These are phyloP conservation scores for Bondarzewia mesenterica DNA, from an alignment of 1,284 basidiomycete species.

Conservation along the genomic window DNA sequence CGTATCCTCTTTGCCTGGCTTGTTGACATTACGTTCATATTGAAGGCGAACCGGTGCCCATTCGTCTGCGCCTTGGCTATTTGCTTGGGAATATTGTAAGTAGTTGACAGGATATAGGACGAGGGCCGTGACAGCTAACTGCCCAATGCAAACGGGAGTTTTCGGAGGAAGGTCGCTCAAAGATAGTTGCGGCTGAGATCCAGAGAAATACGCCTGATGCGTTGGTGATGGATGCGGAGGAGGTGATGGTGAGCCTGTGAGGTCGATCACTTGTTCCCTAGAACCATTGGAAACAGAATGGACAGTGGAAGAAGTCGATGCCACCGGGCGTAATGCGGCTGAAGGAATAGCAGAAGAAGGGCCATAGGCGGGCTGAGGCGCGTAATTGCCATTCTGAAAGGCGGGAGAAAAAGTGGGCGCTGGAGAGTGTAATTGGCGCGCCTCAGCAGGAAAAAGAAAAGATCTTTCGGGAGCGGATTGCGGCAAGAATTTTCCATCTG, in stretches of 20 bases:
- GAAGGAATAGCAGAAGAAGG: slow-evolving; percentile 2
- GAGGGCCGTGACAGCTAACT: slow-evolving; percentile 73
- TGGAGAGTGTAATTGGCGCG: slow-evolving; percentile 4
- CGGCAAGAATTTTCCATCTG: neutral
- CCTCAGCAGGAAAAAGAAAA: neutral
- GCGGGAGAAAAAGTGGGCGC: slow-evolving; percentile 9
- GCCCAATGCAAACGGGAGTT: slow-evolving; percentile 84
- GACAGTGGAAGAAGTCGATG: neutral
- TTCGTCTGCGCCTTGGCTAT: slow-evolving; percentile 38
- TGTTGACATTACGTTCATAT: slow-evolving; percentile 55
- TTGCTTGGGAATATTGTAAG: slow-evolving; percentile 36
- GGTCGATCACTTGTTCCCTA: slow-evolving; percentile 56
- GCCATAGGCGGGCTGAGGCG: neutral
- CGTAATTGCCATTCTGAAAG: neutral
- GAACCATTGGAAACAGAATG: neutral
- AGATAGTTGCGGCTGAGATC: neutral
- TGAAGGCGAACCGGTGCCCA: slow-evolving; percentile 75
- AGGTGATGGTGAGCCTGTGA: slow-evolving; percentile 68
- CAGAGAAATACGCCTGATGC: neutral
- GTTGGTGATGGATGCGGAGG: slow-evolving; percentile 33
- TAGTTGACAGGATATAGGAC: slow-evolving; percentile 83
- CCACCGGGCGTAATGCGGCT: neutral
- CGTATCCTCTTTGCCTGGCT: slow-evolving; percentile 56
- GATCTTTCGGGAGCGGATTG: neutral
- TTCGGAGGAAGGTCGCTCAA: slow-evolving; percentile 42